Percentiles rank a stretch among this genome's conserved stretches.
phyloP scores from a whole-genome alignment of 192 early-diverging fungal genomes.

The Coemansia sp. region DNA sequence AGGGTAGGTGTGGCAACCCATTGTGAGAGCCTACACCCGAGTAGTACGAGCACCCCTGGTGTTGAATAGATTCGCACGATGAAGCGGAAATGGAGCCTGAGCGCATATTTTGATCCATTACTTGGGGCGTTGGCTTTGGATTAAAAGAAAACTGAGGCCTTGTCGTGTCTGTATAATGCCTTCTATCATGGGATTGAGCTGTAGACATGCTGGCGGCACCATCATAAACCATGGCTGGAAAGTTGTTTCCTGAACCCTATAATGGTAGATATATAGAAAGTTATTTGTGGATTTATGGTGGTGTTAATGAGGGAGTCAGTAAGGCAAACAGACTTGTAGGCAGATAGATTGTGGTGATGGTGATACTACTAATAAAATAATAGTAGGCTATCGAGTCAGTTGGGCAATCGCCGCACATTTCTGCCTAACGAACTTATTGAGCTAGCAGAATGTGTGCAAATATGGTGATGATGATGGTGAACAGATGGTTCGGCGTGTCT shows the following conservation, averaged over 20 bases:
- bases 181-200: neutral
- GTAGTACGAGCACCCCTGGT: neutral
- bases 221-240: neutral
- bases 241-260: neutral
- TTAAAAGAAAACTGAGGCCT: constrained; percentile 3
- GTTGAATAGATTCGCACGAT: neutral
- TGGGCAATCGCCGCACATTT: constrained; percentile 20
- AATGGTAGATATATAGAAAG: neutral
- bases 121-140: constrained; percentile 2
- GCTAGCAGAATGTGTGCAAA: constrained; percentile 37
- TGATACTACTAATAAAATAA: neutral
- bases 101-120: neutral
- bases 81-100: neutral
- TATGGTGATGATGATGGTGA: constrained; percentile 14
- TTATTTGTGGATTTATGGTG: neutral
- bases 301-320: neutral
- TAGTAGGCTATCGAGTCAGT: constrained; percentile 2
- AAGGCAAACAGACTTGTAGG: no score
- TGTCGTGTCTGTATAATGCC: neutral
- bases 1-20: neutral
- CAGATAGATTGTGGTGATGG: neutral
- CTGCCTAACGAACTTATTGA: constrained; percentile 17
- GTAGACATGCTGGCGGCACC: neutral
- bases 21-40: neutral
- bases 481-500: constrained; percentile 19